Base-by-base conservation (phyloP, 1,139 yeast genomes). In the Nakaseomyces uthaithaninus region DNA sequence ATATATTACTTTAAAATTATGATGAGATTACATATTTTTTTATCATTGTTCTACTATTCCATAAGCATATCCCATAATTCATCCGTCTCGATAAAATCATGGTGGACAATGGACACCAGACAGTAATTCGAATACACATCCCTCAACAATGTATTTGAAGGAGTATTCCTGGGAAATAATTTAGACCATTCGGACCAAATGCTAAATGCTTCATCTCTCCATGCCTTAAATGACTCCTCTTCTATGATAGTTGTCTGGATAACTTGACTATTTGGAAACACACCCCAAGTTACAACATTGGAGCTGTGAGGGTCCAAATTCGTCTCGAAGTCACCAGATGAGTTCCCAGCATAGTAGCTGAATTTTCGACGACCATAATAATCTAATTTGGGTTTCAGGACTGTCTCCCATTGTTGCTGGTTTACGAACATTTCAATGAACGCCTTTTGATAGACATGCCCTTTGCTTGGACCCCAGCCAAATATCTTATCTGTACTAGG, bases 381-480 rank as follows among this genome's bases (percentile, higher is more conserved):
- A 37, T 72, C 67, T 40, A 87, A 64, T 46, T 67, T 72, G 3
- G 78, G 77, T 42, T 71, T 68, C 39, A 87, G 55, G 26, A 60
- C 60, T 3, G 57, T 47, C 27, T 72, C 67, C 95, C 96, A 91
- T 40, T 75, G 78, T 4, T 71, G 67, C 47, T 75, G 76, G 38
- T 80, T 75, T 27, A 86, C 72, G 59, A 91, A 84, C 60, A 91
- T 77, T 63, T 91, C 98, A 41, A 91, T 84, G 63, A 87, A 89
- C 25, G 95, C 86, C 62, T 91, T 89, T 61, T 91, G 98, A 63
- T 84, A 91, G 20, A 91, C 87, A 48, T 75, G 74, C 2, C 98
- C 98, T 52, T 81, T 77, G 38, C 74, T 72, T 12, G 98, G 97
- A 37, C 98, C 99, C 86, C 94, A 91, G 2, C 99, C 99, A 60